Conservation (phyloP, 768 basidiomycete species). For the Boletus patriciae region DNA sequence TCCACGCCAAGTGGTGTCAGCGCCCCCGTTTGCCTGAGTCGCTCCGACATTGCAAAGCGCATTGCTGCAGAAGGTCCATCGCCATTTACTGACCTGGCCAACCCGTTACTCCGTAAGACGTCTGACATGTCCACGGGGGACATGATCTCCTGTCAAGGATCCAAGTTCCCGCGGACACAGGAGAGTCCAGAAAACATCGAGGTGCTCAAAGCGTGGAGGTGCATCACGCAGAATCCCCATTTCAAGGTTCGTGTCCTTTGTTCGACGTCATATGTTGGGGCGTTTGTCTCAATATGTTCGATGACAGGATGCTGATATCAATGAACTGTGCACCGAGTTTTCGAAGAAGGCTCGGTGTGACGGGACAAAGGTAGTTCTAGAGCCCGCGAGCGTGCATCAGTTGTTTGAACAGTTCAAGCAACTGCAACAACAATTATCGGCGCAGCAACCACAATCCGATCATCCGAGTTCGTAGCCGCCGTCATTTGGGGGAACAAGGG, state of each 20-base stretch:
- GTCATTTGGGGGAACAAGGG: not conserved
- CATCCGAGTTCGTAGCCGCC: constrained; percentile 14
- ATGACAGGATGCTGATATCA: constrained; percentile 70
- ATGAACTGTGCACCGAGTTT: constrained; percentile 76
- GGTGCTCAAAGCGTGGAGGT: constrained; percentile 77
- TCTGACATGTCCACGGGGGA: constrained; percentile 45
- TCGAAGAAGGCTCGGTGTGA: constrained; percentile 81
- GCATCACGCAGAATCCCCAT: constrained; percentile 68
- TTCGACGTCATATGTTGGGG: not conserved
- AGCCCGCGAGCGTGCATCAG: constrained; percentile 44
- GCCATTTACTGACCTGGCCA: constrained; percentile 43
- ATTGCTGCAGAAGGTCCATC: constrained; percentile 61
- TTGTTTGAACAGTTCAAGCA: constrained; percentile 45
- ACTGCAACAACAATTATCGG: constrained; percentile 11
- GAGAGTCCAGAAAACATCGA: constrained; percentile 75
- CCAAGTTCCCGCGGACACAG: constrained; percentile 65
- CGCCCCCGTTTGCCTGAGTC: constrained; percentile 36
- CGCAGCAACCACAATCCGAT: constrained; percentile 11
- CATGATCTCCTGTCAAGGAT: constrained; percentile 65
- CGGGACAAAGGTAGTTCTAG: constrained; percentile 79
- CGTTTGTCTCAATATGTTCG: not conserved
- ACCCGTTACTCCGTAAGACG: constrained; percentile 40
- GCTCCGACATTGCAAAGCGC: constrained; percentile 47
- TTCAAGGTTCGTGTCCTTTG: constrained; percentile 59
- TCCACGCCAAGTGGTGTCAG: constrained; percentile 28